These are phyloP conservation scores for Albifimbria verrucaria DNA, from an alignment of 2,329 filamentous ascomycete species.

Conservation along the genomic window DNA sequence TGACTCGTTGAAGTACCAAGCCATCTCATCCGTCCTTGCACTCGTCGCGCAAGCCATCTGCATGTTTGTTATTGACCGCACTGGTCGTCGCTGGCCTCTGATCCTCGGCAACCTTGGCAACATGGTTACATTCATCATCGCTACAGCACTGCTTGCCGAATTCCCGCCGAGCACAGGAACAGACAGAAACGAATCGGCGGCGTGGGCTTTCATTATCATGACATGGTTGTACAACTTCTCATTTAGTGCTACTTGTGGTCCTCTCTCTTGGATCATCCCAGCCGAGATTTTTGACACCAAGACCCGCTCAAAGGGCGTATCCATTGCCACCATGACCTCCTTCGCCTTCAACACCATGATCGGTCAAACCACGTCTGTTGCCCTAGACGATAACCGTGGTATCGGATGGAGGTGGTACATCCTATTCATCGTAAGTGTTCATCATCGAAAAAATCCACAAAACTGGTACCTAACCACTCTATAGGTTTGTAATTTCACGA, in stretches of 20 bases:
- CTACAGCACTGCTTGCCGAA: conserved; percentile 45
- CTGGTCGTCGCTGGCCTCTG: conserved; percentile 69
- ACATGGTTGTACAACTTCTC: conserved; percentile 82
- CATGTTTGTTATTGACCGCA: conserved; percentile 65
- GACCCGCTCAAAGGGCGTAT: conserved; percentile 71
- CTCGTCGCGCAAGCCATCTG: conserved; percentile 66
- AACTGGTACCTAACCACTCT: background rate
- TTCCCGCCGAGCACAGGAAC: conserved; percentile 54
- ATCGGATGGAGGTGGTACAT: conserved; percentile 47
- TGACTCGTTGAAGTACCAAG: conserved; percentile 70
- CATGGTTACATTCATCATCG: conserved; percentile 69
- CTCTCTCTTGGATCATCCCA: conserved; percentile 58
- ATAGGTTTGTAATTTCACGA: conserved; percentile 57
- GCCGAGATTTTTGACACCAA: conserved; percentile 77
- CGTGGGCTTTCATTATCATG: conserved; percentile 69
- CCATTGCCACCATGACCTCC: conserved; percentile 68
- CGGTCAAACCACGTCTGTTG: conserved; percentile 58
- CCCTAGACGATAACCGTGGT: conserved; percentile 36
- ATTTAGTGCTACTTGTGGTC: conserved; percentile 69
- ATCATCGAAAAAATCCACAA: too few species aligned
- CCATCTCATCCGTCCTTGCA: conserved; percentile 69
- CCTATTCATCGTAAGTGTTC: conserved; percentile 37
- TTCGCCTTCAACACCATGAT: conserved; percentile 79
- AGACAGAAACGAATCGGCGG: conserved; percentile 44
- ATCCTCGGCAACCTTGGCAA: conserved; percentile 72